Conservation (phyloP, 768 basidiomycete genomes). For the Kwoniella sp. region DNA sequence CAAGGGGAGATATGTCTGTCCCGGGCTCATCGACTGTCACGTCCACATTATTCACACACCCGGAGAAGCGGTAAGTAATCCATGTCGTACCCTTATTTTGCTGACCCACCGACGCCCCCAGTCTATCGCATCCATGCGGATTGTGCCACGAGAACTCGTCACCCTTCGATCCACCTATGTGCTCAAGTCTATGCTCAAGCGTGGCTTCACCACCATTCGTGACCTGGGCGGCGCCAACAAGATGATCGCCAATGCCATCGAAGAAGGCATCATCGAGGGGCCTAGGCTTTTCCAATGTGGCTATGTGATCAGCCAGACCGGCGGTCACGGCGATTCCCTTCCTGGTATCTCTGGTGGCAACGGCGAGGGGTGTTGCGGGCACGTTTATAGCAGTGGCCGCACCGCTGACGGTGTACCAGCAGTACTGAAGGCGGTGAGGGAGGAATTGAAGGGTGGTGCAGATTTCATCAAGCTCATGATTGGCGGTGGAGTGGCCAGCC, state of each 20-base stretch:
- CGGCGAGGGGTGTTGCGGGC: conserved; percentile 24
- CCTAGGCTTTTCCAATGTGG: conserved; percentile 59
- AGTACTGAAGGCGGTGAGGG: conserved; percentile 57
- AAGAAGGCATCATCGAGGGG: conserved; percentile 58
- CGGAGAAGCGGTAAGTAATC: conserved; percentile 45
- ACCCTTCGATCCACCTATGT: conserved; percentile 56
- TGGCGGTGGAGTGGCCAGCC: conserved; percentile 59
- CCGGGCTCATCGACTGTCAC: conserved; percentile 59
- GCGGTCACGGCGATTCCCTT: conserved; percentile 59
- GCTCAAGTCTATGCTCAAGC: conserved; percentile 57
- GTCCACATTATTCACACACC: conserved; percentile 59
- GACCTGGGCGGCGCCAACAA: conserved; percentile 60
- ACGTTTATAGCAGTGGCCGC: conserved; percentile 46
- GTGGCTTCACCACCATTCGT: conserved; percentile 60
- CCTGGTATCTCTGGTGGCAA: conserved; percentile 33
- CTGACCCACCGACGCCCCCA: not conserved
- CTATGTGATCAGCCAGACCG: conserved; percentile 59
- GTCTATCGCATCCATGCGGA: conserved; percentile 54
- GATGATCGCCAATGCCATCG: conserved; percentile 56
- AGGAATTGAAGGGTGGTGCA: conserved; percentile 58
- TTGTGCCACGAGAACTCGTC: conserved; percentile 49
- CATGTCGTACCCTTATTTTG: not conserved
- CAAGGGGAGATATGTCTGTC: conserved; percentile 55
- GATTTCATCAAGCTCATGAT: conserved; percentile 59
- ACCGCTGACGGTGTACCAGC: conserved; percentile 59